These are phyloP conservation scores for Fusarium globosum DNA, from an alignment of 2,329 filamentous ascomycete species.

Conservation along the genomic window DNA sequence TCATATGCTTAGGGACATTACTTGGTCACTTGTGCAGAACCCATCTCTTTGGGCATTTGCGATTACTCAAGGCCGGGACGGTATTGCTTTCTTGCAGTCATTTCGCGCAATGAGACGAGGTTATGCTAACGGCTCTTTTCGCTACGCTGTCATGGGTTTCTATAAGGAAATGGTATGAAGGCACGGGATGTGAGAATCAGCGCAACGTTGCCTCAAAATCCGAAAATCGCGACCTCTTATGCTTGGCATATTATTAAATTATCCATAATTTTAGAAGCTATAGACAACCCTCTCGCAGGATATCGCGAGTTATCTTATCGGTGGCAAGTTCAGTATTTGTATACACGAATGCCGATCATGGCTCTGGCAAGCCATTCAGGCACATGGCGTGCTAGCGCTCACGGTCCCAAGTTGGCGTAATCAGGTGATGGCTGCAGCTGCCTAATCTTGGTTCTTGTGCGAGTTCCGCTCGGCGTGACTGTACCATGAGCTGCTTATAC, in stretches of 20 bases:
- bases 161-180: slow-evolving; percentile 50
- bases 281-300: neutral
- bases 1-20: slow-evolving; percentile 64
- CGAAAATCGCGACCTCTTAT: neutral
- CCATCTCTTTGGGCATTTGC: slow-evolving; percentile 71
- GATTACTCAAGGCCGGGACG: slow-evolving; percentile 68
- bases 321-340: neutral
- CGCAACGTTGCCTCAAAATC: neutral
- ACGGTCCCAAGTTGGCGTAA: neutral
- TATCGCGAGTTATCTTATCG: neutral
- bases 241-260: neutral
- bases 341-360: neutral
- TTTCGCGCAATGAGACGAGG: slow-evolving; percentile 71
- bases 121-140: slow-evolving; percentile 68
- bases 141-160: slow-evolving; percentile 69
- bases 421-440: slow-evolving; percentile 22
- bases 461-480: neutral
- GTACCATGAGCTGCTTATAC: neutral
- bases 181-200: neutral
- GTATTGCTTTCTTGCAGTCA: slow-evolving; percentile 69
- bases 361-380: slow-evolving; percentile 7
- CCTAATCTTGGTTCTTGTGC: slow-evolving; percentile 3
- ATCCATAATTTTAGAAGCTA: neutral
- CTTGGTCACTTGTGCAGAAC: slow-evolving; percentile 68
- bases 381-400: slow-evolving; percentile 16